Percentiles rank a stretch among this genome's conserved stretches.
phyloP scores from a whole-genome alignment of 2,329 filamentous ascomycete genomes.

The Beauveria australis region DNA sequence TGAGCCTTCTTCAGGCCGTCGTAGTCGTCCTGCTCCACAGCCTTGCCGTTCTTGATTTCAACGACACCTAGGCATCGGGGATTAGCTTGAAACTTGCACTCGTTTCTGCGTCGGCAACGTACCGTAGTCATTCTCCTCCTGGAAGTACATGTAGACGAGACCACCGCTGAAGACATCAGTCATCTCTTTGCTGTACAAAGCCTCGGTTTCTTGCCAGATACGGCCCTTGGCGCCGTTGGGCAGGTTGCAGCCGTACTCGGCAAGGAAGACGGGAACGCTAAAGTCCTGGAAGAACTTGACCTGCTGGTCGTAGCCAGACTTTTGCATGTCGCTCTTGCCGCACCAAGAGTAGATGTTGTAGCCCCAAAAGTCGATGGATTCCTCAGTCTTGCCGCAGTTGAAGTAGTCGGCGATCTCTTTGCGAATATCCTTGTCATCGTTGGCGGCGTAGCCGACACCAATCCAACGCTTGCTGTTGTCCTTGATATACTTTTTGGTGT shows the following conservation, averaged over 20 bases:
- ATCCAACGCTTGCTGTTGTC: conserved; percentile 67
- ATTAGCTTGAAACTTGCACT: background rate
- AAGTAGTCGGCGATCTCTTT: conserved; percentile 82
- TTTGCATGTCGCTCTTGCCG: conserved; percentile 66
- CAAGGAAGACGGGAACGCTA: conserved; percentile 94
- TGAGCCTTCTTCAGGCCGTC: conserved; percentile 63
- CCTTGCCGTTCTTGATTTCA: conserved; percentile 39
- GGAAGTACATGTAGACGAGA: conserved; percentile 98
- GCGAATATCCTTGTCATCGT: conserved; percentile 81
- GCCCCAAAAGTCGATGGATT: conserved; percentile 91
- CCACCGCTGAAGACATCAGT: conserved; percentile 82
- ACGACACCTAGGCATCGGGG: conserved; percentile 54
- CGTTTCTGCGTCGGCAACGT: conserved; percentile 22
- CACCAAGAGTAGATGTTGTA: conserved; percentile 99
- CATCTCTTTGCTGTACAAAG: conserved; percentile 77
- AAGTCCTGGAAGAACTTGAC: conserved; percentile 82
- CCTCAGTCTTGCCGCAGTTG: conserved; percentile 65
- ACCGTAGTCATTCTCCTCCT: conserved; percentile 86
- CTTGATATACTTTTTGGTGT: conserved; percentile 92
- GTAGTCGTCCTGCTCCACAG: conserved; percentile 65
- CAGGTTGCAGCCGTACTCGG: conserved; percentile 94
- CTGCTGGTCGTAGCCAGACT: conserved; percentile 74
- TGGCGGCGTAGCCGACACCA: conserved; percentile 91
- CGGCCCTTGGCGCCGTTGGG: conserved; percentile 52
- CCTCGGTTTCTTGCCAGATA: conserved; percentile 75